Evolutionary conservation across 2,329 filamentous ascomycete species (phyloP).

Genomic region (Fusarium musae): DNA sequence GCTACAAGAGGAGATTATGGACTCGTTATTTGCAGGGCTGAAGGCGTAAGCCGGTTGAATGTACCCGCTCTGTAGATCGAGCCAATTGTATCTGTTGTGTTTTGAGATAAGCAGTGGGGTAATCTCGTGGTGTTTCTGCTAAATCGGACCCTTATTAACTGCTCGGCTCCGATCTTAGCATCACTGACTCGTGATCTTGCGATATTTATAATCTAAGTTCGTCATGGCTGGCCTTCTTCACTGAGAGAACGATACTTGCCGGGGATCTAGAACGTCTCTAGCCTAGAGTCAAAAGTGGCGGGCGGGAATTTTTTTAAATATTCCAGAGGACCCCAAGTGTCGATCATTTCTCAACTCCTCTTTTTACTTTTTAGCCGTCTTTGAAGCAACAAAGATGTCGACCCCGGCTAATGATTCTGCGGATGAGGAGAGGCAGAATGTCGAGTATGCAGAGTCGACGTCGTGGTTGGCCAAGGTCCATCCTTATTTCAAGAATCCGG

Average conservation of each 20-base stretch:
- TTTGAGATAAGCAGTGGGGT: background rate
- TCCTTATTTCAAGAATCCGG: slow-evolving; percentile 46
- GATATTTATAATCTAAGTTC: background rate
- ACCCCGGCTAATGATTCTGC: background rate
- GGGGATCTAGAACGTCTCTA: background rate
- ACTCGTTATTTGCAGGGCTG: slow-evolving; percentile 31
- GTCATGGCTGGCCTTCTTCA: background rate
- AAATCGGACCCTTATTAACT: background rate
- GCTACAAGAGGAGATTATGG: slow-evolving; percentile 5
- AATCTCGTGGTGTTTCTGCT: background rate
- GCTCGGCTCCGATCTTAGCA: background rate
- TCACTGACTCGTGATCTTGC: background rate
- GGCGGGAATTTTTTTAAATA: background rate
- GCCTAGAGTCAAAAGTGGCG: background rate
- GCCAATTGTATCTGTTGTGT: background rate
- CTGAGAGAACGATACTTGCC: background rate
- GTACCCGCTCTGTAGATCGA: background rate
- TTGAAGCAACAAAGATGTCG: slow-evolving; percentile 7
- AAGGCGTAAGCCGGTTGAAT: slow-evolving; percentile 10
- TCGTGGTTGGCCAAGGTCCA: slow-evolving; percentile 47
- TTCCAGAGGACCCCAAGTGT: background rate
- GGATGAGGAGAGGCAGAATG: background rate
- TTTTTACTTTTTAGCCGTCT: background rate
- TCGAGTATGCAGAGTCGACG: slow-evolving; percentile 8
- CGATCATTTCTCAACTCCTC: slow-evolving; percentile 9